Base-by-base conservation (phyloP, 1,284 basidiomycete genomes). In the Puccinia horiana region DNA sequence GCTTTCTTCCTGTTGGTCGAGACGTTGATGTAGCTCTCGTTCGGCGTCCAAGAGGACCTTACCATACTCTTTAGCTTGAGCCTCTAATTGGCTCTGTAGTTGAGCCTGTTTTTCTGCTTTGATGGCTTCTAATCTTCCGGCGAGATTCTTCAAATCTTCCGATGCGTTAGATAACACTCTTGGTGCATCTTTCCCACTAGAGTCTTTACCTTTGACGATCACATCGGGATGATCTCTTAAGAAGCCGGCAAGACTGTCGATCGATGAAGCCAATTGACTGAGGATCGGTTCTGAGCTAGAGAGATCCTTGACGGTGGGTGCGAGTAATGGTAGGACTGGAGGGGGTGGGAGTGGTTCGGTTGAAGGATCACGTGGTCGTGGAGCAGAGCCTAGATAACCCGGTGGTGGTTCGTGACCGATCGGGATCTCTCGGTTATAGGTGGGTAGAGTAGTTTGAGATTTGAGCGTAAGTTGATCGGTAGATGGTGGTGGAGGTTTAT, bases 361-460 rank as follows among this genome's bases (percentile, higher is more conserved):
- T 47, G 80, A 85, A 63, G 83, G 85, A 35, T 61, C 83, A 37
- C 37, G 85, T 63, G 54, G 83, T 81, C 56, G 87, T 83, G 44
- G 84, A 49, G 89, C 83, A 61, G 92, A 91, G 29, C 90, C 90
- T 76, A 89, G 89, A 87, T 91, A 96, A 29, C 95, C 95, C 44
- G 94, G 94, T 65, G 95, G 95, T 23, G 93, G 93, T 87, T 97
- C 94, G 86, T 93, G 93, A 9, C 95, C 95, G 79, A 98, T 88
- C 32, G 95, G 95, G 52, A 97, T 89, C n/a, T 92, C 91, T 52
- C 70, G 65, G 52, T 52, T 42, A 20, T 81, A 81, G 20, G 54
- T 35, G 29, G 58, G 79, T 6, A 76, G 56, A 3, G 23, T 20
- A 26, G 37, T 49, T 14, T 35, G 61, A 12, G 61, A 35, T 37